Evolutionary conservation across 106 monocot genomes (phyloP).

Genomic region (Acorus calamus): DNA sequence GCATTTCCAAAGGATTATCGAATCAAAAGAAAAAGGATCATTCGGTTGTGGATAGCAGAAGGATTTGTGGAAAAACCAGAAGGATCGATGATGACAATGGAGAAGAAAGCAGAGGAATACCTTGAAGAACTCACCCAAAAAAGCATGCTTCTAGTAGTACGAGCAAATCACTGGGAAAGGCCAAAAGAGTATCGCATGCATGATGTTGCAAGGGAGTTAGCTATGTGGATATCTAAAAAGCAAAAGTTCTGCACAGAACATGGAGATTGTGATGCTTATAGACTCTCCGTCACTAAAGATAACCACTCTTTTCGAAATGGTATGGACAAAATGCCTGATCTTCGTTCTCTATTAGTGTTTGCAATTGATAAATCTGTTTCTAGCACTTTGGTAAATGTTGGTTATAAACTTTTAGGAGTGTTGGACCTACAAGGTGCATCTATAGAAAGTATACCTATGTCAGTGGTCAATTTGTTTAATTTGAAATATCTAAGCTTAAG

Average conservation of each 20-base stretch:
- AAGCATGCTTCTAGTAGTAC: constrained; percentile 6
- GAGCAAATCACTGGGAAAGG: neutral
- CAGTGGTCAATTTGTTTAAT: constrained; percentile 11
- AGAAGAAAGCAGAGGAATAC: constrained; percentile 6
- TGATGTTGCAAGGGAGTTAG: constrained; percentile 15
- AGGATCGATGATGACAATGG: neutral
- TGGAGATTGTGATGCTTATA: neutral
- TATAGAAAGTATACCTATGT: constrained; percentile 6
- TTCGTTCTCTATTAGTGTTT: constrained; percentile 11
- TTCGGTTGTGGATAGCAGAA: constrained; percentile 21
- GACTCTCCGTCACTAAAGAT: neutral
- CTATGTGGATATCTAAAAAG: constrained; percentile 6
- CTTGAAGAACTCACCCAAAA: constrained; percentile 15
- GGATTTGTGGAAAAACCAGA: constrained; percentile 5
- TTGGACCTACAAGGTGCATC: constrained; percentile 12
- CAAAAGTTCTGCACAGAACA: constrained; percentile 5
- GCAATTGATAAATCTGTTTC: neutral
- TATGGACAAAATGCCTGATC: neutral
- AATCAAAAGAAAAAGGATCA: neutral
- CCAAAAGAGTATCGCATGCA: constrained; percentile 8
- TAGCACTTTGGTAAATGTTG: neutral
- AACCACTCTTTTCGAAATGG: neutral
- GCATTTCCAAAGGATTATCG: constrained; percentile 15
- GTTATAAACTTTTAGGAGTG: constrained; percentile 10
- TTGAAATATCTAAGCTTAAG: constrained; percentile 13